These are phyloP conservation scores for Pezicula neosporulosa DNA, from an alignment of 2,329 filamentous ascomycete genomes.

Conservation along the genomic window DNA sequence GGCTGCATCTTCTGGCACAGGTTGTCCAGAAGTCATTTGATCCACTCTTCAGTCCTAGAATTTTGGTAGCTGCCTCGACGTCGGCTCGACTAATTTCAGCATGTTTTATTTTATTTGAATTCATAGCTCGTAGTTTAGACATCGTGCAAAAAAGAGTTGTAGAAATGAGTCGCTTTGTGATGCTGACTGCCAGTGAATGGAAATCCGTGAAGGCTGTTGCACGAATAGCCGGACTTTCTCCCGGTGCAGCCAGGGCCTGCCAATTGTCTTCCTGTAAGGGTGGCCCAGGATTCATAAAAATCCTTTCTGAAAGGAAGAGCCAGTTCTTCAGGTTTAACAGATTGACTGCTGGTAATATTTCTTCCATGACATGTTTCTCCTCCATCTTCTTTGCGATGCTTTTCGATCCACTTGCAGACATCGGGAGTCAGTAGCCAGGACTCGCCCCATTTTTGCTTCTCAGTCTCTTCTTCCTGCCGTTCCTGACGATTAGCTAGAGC, in stretches of 20 bases:
- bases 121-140: constrained; percentile 56
- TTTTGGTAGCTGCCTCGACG: constrained; percentile 49
- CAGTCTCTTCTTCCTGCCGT: constrained; percentile 54
- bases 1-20: constrained; percentile 45
- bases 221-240: constrained; percentile 64
- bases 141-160: constrained; percentile 67
- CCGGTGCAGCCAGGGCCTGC: constrained; percentile 50
- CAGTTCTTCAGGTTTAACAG: constrained; percentile 59
- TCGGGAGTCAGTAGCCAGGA: constrained; percentile 59
- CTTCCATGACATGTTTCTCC: constrained; percentile 23
- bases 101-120: constrained; percentile 25
- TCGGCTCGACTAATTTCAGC: constrained; percentile 26
- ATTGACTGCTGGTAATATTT: constrained; percentile 43
- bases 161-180: constrained; percentile 69
- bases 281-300: constrained; percentile 72
- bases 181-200: constrained; percentile 59
- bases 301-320: constrained; percentile 57
- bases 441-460: constrained; percentile 57
- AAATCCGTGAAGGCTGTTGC: constrained; percentile 76
- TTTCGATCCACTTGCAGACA: constrained; percentile 15
- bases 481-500: constrained; percentile 63
- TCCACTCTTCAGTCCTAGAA: constrained; percentile 46
- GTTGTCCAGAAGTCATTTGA: constrained; percentile 46
- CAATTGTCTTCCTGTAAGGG: constrained; percentile 62
- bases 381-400: constrained; percentile 11